These are phyloP conservation scores for Symmetrospora coprosmae DNA, from an alignment of 768 basidiomycete species.

Conservation along the genomic window DNA sequence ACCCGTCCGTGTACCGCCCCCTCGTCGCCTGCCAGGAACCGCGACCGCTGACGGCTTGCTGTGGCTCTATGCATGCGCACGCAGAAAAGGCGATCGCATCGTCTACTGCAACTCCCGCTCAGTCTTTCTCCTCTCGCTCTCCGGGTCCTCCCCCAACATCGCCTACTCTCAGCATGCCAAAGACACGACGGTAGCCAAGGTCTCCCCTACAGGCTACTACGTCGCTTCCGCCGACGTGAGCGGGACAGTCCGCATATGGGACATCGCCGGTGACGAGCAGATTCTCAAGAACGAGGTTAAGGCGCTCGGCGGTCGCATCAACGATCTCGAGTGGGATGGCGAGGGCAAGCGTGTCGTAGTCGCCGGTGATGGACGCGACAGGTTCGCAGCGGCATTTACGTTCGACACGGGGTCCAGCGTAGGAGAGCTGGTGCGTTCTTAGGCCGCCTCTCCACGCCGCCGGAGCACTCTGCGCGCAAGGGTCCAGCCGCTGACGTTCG, in stretches of 20 bases:
- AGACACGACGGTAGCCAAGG: constrained; percentile 80
- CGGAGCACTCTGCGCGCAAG: too few species aligned
- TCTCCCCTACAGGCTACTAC: constrained; percentile 88
- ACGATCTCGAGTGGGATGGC: constrained; percentile 90
- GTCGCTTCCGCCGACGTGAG: constrained; percentile 75
- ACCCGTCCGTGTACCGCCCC: constrained; percentile 44
- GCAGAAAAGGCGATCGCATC: background rate
- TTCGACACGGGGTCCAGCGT: constrained; percentile 32
- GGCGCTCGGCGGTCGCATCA: constrained; percentile 45
- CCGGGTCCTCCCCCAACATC: background rate
- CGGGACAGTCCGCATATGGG: constrained; percentile 46
- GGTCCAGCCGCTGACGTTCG: background rate
- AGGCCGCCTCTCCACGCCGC: too few species aligned
- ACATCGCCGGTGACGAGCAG: constrained; percentile 72
- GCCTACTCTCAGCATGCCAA: constrained; percentile 11
- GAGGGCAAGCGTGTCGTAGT: constrained; percentile 92
- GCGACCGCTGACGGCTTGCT: background rate
- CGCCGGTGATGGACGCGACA: constrained; percentile 81
- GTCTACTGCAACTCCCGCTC: constrained; percentile 22
- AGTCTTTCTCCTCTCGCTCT: constrained; percentile 59
- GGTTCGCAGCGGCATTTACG: constrained; percentile 44
- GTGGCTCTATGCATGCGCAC: background rate
- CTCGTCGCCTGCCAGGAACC: background rate
- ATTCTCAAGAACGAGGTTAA: constrained; percentile 61
- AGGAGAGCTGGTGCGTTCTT: constrained; percentile 7